Evolutionary conservation across 371 early-diverging fungal species (phyloP), one percentile per base, ranked within the genome.

Genomic region (Dichotomocladium elegans): DNA sequence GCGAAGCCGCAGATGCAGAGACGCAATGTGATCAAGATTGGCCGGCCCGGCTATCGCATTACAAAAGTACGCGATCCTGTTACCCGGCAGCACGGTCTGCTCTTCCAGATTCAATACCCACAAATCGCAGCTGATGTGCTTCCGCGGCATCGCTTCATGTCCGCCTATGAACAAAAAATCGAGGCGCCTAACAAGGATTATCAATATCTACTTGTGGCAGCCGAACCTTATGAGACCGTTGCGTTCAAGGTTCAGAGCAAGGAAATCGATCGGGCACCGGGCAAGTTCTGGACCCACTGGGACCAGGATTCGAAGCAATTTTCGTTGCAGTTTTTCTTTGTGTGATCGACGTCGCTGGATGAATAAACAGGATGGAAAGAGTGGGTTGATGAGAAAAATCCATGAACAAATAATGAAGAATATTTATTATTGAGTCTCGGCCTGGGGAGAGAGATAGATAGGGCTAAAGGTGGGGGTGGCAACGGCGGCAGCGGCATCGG

Each of bases 11-110:
- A 63, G 11, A 47, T 68, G 11, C 49, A 55, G 22, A 74, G 78
- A 41, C 78, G 82, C 41, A 88, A 85, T 58, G 72, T 90, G 28
- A 87, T 95, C 53, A 98, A 96, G 68, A 96, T 97, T 60, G 99
- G 99, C 41, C 83, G 96, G n/a, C 99, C 99, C 9, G 98, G 98
- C 47, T 98, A 97, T 64, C 91, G 93, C 61, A 91, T 98, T 22
- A 93, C 92, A 21, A 97, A 98, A 63, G 80, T 96, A 25, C 80
- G 92, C 17, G 96, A 97, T 73, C 94, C 94, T 19, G 70, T 80
- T 10, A 90, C 94, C 6, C 77, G 81, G 25, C 95, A 95, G 61
- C 79, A 90, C 34, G 99, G 99, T 0, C 68, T 96, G 28, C 71
- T 96, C n/a, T 94, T 95, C 63, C 93, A 95, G 64, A 81, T 97